Evolutionary conservation across 192 early-diverging fungal species (phyloP), one percentile per base, ranked within the genome.

Genomic region (Rhizoclosmatium sp.): DNA sequence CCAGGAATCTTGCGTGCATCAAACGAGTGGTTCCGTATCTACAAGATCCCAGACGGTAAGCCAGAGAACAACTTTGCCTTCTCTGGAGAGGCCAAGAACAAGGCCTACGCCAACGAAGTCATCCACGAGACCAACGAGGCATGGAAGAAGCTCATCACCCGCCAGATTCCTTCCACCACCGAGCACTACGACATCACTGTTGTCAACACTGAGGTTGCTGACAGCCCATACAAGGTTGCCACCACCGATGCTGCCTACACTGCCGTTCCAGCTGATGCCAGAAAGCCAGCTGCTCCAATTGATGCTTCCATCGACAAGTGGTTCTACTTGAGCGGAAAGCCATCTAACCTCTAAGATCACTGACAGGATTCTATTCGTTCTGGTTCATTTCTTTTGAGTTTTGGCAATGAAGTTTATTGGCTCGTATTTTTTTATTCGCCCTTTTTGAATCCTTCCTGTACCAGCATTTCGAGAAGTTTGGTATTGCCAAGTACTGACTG

Each of bases 1-100:
- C 98, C 98, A 60, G 98, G 98, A 68, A 90, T 98, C 45, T 85
- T 99, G 69, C 93, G 95, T 66, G 98, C 97, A 51, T 97, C 96
- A 61, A 97, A 98, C 87, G 97, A 98, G 87, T 99, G 97, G 97
- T 99, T 99, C 96, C 94, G 96, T 84, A 97, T 98, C 89, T 98
- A 99, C 94, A 98, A 99, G 89, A 98, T 98, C 83, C 98, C 98
- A 69, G 97, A 99, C 91, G 97, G 96, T 80, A 98, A 98, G 92
- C 96, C 95, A 71, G 97, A 98, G 89, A 99, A 99, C 92, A 92
- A 95, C 89, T 98, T 99, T 89, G 98, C 98, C 61, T 99, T 99
- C 91, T 91, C 88, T 75, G 93, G 89, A 59, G 90, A 91, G 78
- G 90, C 90, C 65, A 91, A 91, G 84, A 91, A 91, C 86, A 82